These are phyloP conservation scores for Volvox carteri DNA, from an alignment of 163 green algal species.

Conservation along the genomic window DNA sequence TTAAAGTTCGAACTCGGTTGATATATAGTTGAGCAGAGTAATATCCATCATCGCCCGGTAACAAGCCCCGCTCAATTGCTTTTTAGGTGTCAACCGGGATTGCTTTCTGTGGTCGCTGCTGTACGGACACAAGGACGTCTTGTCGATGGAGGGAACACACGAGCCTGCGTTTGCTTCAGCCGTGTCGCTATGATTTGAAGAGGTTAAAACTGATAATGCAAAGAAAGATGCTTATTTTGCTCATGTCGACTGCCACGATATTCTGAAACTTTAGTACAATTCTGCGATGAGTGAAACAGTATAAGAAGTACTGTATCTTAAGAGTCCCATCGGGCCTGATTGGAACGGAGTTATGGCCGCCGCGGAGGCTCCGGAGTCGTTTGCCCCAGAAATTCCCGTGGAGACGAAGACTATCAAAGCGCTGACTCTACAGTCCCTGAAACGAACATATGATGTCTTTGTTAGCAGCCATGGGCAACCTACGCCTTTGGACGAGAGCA, in stretches of 20 bases:
- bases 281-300: neutral
- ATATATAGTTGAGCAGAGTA: too few species aligned
- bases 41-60: too few species aligned
- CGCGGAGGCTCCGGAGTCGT: conserved; percentile 37
- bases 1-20: too few species aligned
- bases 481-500: conserved; percentile 77
- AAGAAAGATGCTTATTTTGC: too few species aligned
- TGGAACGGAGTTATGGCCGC: neutral
- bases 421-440: conserved; percentile 81
- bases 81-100: too few species aligned
- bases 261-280: neutral
- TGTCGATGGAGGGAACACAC: too few species aligned
- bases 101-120: too few species aligned
- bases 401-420: conserved; percentile 86
- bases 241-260: neutral
- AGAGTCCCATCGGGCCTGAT: neutral
- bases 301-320: neutral
- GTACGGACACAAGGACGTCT: too few species aligned
- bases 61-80: too few species aligned
- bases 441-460: conserved; percentile 90
- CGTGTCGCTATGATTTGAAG: too few species aligned
- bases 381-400: conserved; percentile 72
- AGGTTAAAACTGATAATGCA: too few species aligned
- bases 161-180: too few species aligned
- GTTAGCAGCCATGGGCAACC: conserved; percentile 74